Evolutionary conservation across 1,139 yeast species (phyloP).

Genomic region (Yamadazyma spencermartinsiae): DNA sequence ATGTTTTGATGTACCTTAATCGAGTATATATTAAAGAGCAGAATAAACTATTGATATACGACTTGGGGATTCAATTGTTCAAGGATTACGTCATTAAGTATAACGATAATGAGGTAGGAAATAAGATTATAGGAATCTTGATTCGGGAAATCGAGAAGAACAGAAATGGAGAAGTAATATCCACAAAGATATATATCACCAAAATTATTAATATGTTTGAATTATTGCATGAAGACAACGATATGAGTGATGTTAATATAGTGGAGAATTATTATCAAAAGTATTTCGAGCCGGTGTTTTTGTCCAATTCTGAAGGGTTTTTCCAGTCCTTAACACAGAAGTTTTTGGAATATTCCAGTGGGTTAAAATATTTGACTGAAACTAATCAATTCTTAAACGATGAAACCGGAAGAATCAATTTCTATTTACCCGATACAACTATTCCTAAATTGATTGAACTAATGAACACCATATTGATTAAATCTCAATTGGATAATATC

Average conservation of each 20-base stretch:
- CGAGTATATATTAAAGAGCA: slow-evolving; percentile 81
- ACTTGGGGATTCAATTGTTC: slow-evolving; percentile 68
- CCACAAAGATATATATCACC: slow-evolving; percentile 54
- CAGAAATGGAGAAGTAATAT: slow-evolving; percentile 58
- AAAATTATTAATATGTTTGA: slow-evolving; percentile 74
- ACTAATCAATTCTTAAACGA: slow-evolving; percentile 55
- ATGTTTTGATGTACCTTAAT: slow-evolving; percentile 83
- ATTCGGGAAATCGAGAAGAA: slow-evolving; percentile 60
- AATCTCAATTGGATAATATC: slow-evolving; percentile 50
- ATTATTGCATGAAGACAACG: slow-evolving; percentile 37
- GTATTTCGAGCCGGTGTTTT: slow-evolving; percentile 66
- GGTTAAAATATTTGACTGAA: slow-evolving; percentile 49
- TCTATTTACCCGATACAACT: slow-evolving; percentile 57
- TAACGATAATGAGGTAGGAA: slow-evolving; percentile 52
- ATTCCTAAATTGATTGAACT: slow-evolving; percentile 53
- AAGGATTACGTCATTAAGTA: slow-evolving; percentile 42
- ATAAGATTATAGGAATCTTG: slow-evolving; percentile 47
- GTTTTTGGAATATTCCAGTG: slow-evolving; percentile 11
- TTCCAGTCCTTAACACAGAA: slow-evolving; percentile 46
- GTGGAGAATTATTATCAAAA: slow-evolving; percentile 61
- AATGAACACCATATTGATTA: slow-evolving; percentile 63
- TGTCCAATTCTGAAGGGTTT: slow-evolving; percentile 55
- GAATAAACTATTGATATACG: slow-evolving; percentile 67
- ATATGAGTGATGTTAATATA: slow-evolving; percentile 24
- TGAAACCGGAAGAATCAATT: slow-evolving; percentile 55